A percentile compares a stretch with the other conserved stretches of the same genome.
Conservation (phyloP, 108 stramenopile genomes). For the Seminavis robusta region DNA sequence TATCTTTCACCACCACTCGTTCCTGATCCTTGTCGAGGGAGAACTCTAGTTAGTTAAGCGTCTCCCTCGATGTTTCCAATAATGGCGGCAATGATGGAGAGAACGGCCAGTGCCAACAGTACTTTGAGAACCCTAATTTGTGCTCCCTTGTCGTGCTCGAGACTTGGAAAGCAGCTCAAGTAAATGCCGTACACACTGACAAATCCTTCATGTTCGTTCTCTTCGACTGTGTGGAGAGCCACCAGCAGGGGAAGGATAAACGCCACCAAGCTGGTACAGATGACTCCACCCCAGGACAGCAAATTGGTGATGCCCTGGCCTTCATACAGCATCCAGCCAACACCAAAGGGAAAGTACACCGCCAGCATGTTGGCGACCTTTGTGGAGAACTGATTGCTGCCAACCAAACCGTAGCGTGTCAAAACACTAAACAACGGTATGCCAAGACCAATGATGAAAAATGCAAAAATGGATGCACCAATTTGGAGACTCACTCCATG, state of each 20-base stretch:
- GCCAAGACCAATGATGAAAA: conserved; percentile 65
- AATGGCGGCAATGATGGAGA: too few species aligned
- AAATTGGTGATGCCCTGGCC: conserved; percentile 34
- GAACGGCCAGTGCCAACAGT: too few species aligned
- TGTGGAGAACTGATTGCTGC: conserved; percentile 20
- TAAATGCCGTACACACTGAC: conserved; percentile 47
- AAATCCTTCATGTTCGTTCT: conserved; percentile 19
- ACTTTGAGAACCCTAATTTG: too few species aligned
- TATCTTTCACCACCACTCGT: too few species aligned
- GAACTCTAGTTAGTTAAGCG: too few species aligned
- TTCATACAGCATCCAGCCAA: conserved; percentile 37
- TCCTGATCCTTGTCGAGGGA: too few species aligned
- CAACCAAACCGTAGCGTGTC: conserved; percentile 34
- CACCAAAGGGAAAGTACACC: conserved; percentile 45
- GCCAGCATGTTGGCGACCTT: conserved; percentile 28
- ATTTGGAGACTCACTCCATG: conserved; percentile 38
- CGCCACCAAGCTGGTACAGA: conserved; percentile 61
- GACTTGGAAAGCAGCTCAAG: too few species aligned
- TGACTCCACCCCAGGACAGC: conserved; percentile 57
- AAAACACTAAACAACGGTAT: conserved; percentile 58
- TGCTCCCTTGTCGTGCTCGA: too few species aligned
- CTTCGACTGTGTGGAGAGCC: conserved; percentile 34
- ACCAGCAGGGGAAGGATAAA: conserved; percentile 64
- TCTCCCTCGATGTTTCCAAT: too few species aligned
- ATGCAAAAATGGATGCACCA: conserved; percentile 42